These are phyloP conservation scores for Arachis hypogaea DNA, from an alignment of 306 rosid species.

Conservation along the genomic window DNA sequence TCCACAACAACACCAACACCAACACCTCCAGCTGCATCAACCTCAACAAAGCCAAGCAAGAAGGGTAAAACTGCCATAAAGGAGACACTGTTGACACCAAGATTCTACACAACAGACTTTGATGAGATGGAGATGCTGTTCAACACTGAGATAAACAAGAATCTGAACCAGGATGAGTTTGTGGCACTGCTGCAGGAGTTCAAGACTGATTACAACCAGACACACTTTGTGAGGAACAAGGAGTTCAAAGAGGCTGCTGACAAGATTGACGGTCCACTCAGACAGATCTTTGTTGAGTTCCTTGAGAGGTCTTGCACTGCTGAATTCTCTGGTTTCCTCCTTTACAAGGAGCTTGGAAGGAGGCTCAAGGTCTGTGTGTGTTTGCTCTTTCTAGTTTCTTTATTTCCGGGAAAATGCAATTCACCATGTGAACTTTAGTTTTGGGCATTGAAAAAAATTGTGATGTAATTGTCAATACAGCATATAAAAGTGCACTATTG, in stretches of 20 bases:
- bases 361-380: constrained; percentile 74
- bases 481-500: background rate
- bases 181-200: constrained; percentile 94
- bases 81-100: constrained; percentile 90
- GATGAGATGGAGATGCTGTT: constrained; percentile 98
- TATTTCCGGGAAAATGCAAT: background rate
- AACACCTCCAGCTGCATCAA: constrained; percentile 38
- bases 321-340: constrained; percentile 97
- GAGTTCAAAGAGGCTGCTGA: constrained; percentile 99
- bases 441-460: no score
- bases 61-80: constrained; percentile 61
- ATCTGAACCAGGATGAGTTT: constrained; percentile 80
- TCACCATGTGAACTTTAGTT: constrained; percentile 1
- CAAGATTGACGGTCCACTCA: constrained; percentile 74
- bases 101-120: constrained; percentile 97
- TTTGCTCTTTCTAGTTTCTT: background rate
- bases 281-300: constrained; percentile 97
- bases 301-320: constrained; percentile 99
- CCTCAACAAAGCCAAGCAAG: constrained; percentile 59
- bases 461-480: no score
- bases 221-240: constrained; percentile 95
- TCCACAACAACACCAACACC: constrained; percentile 45
- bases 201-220: constrained; percentile 97
- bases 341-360: constrained; percentile 96
- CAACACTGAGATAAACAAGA: constrained; percentile 95